phyloP scores from a whole-genome alignment of 1,284 basidiomycete species.

The Wolfiporia cocos region DNA sequence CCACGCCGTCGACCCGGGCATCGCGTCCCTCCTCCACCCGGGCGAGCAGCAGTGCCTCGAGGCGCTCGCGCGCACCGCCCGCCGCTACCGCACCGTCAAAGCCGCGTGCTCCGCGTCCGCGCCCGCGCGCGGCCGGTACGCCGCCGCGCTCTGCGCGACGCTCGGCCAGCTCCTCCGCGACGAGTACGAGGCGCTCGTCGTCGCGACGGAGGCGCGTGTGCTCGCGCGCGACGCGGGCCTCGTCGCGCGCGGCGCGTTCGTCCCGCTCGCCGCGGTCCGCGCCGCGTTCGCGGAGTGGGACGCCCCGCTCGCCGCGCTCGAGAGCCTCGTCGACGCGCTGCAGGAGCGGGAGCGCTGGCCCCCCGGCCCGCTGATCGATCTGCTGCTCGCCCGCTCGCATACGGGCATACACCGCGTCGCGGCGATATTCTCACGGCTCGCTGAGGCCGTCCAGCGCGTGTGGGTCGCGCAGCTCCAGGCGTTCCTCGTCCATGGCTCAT shows the following conservation, averaged over 20 bases:
- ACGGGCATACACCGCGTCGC: slow-evolving; percentile 74
- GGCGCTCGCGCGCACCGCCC: slow-evolving; percentile 65
- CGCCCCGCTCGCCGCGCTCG: slow-evolving; percentile 68
- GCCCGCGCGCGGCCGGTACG: slow-evolving; percentile 64
- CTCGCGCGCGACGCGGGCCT: slow-evolving; percentile 63
- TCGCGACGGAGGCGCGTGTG: slow-evolving; percentile 76
- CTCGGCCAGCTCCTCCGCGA: slow-evolving; percentile 66
- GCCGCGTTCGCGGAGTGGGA: slow-evolving; percentile 84
- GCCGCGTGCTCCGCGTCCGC: slow-evolving; percentile 43
- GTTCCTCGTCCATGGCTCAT: slow-evolving; percentile 73
- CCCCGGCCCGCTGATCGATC: slow-evolving; percentile 74
- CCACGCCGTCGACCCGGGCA: slow-evolving; percentile 55
- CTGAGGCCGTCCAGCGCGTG: slow-evolving; percentile 68
- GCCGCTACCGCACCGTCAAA: slow-evolving; percentile 68
- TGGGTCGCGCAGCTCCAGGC: slow-evolving; percentile 77
- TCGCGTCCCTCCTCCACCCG: slow-evolving; percentile 73
- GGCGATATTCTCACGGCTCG: slow-evolving; percentile 61
- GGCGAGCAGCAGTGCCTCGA: slow-evolving; percentile 81
- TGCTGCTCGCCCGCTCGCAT: slow-evolving; percentile 60
- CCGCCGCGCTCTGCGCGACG: slow-evolving; percentile 70
- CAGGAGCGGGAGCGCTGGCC: slow-evolving; percentile 51
- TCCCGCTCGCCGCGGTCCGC: slow-evolving; percentile 75
- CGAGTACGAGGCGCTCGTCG: slow-evolving; percentile 77
- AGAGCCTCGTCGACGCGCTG: slow-evolving; percentile 55
- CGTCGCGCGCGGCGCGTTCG: slow-evolving; percentile 71